phyloP scores from a whole-genome alignment of 1,284 basidiomycete genomes.

The Moesziomyces parantarcticus region DNA sequence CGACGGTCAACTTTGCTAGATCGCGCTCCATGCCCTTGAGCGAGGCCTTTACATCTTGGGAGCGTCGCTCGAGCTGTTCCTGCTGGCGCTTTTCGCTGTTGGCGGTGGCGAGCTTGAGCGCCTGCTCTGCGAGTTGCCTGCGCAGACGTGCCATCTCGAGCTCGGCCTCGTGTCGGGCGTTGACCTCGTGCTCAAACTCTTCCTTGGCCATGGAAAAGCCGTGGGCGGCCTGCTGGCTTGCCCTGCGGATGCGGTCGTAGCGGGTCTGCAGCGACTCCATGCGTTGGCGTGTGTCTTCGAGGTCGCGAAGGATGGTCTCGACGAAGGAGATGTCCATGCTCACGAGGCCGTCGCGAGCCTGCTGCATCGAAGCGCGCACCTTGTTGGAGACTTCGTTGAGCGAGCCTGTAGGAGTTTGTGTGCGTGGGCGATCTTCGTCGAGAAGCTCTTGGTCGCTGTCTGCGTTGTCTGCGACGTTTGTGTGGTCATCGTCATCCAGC shows the following conservation, averaged over 20 bases:
- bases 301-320: conserved; percentile 77
- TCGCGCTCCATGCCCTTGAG: conserved; percentile 84
- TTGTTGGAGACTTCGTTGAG: conserved; percentile 67
- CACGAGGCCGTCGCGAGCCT: conserved; percentile 74
- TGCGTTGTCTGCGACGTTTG: not conserved
- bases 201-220: conserved; percentile 90
- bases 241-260: conserved; percentile 82
- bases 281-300: conserved; percentile 77
- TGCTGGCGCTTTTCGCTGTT: conserved; percentile 77
- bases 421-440: conserved; percentile 15
- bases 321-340: conserved; percentile 80
- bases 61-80: conserved; percentile 81
- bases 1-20: conserved; percentile 84
- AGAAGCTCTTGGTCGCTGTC: conserved; percentile 37
- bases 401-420: conserved; percentile 13
- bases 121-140: conserved; percentile 87
- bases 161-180: conserved; percentile 87
- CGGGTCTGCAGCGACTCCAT: conserved; percentile 78
- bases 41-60: conserved; percentile 80
- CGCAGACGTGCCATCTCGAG: conserved; percentile 86
- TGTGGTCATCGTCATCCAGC: not conserved
- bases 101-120: conserved; percentile 82
- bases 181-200: conserved; percentile 90
- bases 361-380: conserved; percentile 75
- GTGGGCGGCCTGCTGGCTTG: conserved; percentile 89